These are phyloP conservation scores for Cryphonectria naterciae DNA, from an alignment of 2,329 filamentous ascomycete genomes.

Conservation along the genomic window DNA sequence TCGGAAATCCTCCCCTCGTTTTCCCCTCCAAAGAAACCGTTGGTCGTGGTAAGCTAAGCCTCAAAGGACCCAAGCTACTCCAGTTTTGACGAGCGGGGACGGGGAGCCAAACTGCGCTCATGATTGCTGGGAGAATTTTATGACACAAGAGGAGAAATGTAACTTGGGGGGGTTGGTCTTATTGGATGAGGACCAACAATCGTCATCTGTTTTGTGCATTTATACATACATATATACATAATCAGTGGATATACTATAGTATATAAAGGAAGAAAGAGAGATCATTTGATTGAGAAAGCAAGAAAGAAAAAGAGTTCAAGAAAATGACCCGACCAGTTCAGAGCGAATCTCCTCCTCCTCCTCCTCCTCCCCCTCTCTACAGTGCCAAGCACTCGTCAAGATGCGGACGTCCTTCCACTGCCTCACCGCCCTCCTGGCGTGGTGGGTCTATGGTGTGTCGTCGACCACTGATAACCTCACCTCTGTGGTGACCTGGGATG, in stretches of 20 bases:
- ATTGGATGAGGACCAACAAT: neutral
- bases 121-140: slow-evolving; percentile 27
- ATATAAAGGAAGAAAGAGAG: too few relatives aligned
- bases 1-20: neutral
- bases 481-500: slow-evolving; percentile 54
- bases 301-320: neutral
- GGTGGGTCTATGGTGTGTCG: slow-evolving; percentile 31
- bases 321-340: neutral
- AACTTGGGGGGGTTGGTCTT: neutral
- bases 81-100: neutral
- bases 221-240: neutral
- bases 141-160: slow-evolving; percentile 14
- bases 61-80: neutral
- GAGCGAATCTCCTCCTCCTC: neutral
- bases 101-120: slow-evolving; percentile 1
- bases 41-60: slow-evolving; percentile 10
- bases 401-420: slow-evolving; percentile 23
- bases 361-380: too few relatives aligned
- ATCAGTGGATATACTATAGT: too few relatives aligned
- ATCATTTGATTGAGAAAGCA: neutral
- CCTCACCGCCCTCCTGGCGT: slow-evolving; percentile 22
- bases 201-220: neutral
- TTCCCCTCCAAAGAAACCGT: neutral
- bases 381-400: slow-evolving; percentile 2
- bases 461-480: slow-evolving; percentile 47